Base-by-base conservation (phyloP, 2,329 filamentous ascomycete genomes). In the Xylariaceae sp. region DNA sequence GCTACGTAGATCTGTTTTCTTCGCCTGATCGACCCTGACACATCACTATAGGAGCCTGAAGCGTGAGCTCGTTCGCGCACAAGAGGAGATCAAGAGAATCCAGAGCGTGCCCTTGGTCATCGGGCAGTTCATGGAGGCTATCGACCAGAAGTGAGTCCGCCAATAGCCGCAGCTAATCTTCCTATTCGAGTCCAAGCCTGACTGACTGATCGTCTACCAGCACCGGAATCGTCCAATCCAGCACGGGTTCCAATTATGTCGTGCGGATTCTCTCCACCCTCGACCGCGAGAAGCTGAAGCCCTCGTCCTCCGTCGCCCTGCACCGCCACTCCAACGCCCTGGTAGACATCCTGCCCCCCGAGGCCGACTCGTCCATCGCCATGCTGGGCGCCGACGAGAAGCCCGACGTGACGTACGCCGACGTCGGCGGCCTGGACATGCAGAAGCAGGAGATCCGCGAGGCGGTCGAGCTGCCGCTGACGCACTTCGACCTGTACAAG, bases 371-470 rank as follows among this genome's bases (percentile, higher is more conserved):
- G 40, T 97, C 93, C 40, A 99, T 99, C 73, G 95, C 95, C 64
- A 99, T 99, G 95, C 85, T 99, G 51, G 93, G 93, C 59, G 84
- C 89, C 54, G 90, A 96, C 71, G 95, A 99, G 84, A 99, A 98
- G 83, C 95, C 95, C 32, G 95, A 99, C 75, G 91, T 99, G 57
- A 96, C 93, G 43, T 99, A 99, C 70, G 93, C 93, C 60, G 95
- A 99, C 75, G 95, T 99, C 60, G 95, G 95, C 80, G 95, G 95
- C 47, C 79, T 98, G 64, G 95, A 99, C 70, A 99, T 99, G 95
- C 95, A 99, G 79, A 99, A 99, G 81, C 95, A 99, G 79, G 95
- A 99, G 77, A 99, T 99, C 64, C 86, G 95, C 64, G 95, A 99
- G 78, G 95, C 95, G 10, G 95, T 99, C 51, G 95, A 99, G 81